Evolutionary conservation across 768 basidiomycete genomes (phyloP).

Genomic region (Termitomyces heimii): DNA sequence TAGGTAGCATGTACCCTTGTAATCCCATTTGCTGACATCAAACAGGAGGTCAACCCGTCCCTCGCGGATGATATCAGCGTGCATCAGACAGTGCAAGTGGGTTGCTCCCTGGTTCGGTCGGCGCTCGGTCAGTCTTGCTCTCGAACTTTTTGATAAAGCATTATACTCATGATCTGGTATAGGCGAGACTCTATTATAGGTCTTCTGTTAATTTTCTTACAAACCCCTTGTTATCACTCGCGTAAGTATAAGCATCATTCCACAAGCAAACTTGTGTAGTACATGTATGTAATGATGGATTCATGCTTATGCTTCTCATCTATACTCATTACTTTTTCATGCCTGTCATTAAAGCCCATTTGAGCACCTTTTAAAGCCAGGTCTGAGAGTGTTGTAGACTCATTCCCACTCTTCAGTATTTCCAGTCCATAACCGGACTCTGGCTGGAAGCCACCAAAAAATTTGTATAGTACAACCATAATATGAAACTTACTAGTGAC

Average conservation of each 20-base stretch:
- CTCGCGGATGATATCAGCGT: conserved; percentile 71
- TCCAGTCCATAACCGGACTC: background rate
- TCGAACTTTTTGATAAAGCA: background rate
- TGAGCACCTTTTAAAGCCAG: background rate
- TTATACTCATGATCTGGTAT: conserved; percentile 5
- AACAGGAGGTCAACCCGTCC: conserved; percentile 94
- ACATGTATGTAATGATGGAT: background rate
- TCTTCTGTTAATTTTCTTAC: background rate
- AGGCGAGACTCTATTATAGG: conserved; percentile 41
- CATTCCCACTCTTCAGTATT: no score
- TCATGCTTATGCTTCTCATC: background rate
- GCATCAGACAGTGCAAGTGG: conserved; percentile 84
- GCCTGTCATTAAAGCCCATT: background rate
- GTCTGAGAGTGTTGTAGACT: background rate
- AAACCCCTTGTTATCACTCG: background rate
- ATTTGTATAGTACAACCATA: no score
- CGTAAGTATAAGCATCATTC: background rate
- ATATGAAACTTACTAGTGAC: no score
- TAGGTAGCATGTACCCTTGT: conserved; percentile 24
- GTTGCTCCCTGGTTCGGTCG: conserved; percentile 78
- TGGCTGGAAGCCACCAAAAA: no score
- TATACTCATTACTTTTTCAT: background rate
- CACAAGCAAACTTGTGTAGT: background rate
- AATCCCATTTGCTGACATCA: conserved; percentile 1
- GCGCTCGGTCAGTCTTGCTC: conserved; percentile 59